Evolutionary conservation across 2,329 filamentous ascomycete species (phyloP).

Genomic region (Colletotrichum sp.): DNA sequence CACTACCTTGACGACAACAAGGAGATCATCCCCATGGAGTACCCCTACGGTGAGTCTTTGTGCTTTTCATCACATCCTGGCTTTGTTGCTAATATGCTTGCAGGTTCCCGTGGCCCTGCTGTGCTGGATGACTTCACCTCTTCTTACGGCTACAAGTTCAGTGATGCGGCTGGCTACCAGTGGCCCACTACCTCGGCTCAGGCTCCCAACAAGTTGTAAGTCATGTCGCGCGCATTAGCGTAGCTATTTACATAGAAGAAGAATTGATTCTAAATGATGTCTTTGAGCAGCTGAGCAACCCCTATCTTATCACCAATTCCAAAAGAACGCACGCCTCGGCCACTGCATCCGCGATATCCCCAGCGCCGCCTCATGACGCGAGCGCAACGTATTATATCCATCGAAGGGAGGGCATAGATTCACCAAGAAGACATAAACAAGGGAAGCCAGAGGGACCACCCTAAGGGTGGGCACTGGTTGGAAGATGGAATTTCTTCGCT

Average conservation of each 20-base stretch:
- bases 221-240: constrained; percentile 26
- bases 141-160: constrained; percentile 99
- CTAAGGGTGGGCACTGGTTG: not conserved
- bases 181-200: constrained; percentile 82
- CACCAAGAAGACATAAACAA: constrained; percentile 16
- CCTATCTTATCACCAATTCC: not conserved
- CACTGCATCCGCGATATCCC: constrained; percentile 5
- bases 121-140: constrained; percentile 98
- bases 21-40: constrained; percentile 99
- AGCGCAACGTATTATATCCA: constrained; percentile 19
- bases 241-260: constrained; percentile 22
- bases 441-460: constrained; percentile 9
- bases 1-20: constrained; percentile 99
- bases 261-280: constrained; percentile 22
- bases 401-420: constrained; percentile 20
- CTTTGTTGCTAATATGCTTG: constrained; percentile 23
- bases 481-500: constrained; percentile 13
- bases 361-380: not conserved
- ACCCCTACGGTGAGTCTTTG: constrained; percentile 84
- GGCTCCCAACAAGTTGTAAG: constrained; percentile 80
- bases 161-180: constrained; percentile 93
- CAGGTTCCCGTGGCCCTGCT: constrained; percentile 94
- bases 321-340: constrained; percentile 1
- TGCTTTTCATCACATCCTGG: not conserved
- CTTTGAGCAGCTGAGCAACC: constrained; percentile 19